phyloP scores from a whole-genome alignment of 2,329 filamentous ascomycete genomes.

The Dactylonectria macrodidyma region DNA sequence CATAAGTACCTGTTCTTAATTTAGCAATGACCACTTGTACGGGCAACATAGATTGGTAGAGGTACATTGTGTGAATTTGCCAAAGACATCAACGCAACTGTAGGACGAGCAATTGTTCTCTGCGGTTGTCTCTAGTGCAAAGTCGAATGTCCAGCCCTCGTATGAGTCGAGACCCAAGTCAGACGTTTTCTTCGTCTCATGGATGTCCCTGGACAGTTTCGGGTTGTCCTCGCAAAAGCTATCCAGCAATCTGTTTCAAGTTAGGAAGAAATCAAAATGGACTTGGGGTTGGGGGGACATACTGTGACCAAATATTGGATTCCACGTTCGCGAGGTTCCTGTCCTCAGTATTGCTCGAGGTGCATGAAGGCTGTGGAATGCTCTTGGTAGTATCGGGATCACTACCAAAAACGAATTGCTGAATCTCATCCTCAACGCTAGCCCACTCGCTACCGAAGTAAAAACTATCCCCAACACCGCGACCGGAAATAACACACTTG shows the following conservation, averaged over 20 bases:
- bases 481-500: not conserved
- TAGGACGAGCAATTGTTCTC: conserved; percentile 1
- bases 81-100: conserved; percentile 2
- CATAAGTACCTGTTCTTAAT: not conserved
- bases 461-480: not conserved
- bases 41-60: not conserved
- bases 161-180: conserved; percentile 6
- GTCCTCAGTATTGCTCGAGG: not conserved
- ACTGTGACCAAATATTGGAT: conserved; percentile 3
- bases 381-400: not conserved
- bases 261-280: not conserved
- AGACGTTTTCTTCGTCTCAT: not conserved
- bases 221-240: conserved; percentile 6
- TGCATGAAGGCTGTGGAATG: not conserved
- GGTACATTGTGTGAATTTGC: conserved; percentile 1
- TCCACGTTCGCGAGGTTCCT: conserved; percentile 2
- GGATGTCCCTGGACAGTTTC: not conserved
- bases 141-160: conserved; percentile 5
- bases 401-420: not conserved
- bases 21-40: not conserved
- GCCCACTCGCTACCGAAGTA: not conserved
- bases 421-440: not conserved
- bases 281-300: not conserved
- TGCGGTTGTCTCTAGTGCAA: not conserved
- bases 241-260: not conserved